phyloP scores from a whole-genome alignment of 768 basidiomycete species.

The Tulasnella sp. region DNA sequence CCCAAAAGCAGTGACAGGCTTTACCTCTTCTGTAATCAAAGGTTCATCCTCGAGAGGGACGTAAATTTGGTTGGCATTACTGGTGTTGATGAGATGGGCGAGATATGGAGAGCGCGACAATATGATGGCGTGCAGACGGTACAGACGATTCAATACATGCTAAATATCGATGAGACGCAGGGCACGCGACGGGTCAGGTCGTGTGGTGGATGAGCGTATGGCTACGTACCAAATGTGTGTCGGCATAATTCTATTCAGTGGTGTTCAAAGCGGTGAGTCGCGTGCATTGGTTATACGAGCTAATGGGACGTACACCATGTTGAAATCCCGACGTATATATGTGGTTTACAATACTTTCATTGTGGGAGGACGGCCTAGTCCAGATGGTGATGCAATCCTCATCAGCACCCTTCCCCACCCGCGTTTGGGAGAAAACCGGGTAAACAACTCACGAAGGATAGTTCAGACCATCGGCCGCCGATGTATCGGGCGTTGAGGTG shows the following conservation, averaged over 20 bases:
- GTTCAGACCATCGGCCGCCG: slow-evolving; percentile 4
- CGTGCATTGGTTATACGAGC: slow-evolving; percentile 16
- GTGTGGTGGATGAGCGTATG: background rate
- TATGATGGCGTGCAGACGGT: slow-evolving; percentile 73
- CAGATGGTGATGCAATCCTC: slow-evolving; percentile 16
- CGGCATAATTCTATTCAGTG: slow-evolving; percentile 56
- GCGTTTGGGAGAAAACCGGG: background rate
- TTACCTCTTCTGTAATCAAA: slow-evolving; percentile 73
- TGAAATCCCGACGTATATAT: slow-evolving; percentile 71
- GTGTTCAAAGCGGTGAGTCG: slow-evolving; percentile 1
- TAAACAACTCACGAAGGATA: background rate
- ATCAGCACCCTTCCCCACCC: background rate
- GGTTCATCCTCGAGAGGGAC: slow-evolving; percentile 67
- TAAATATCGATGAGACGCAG: background rate
- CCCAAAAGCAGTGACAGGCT: slow-evolving; percentile 20
- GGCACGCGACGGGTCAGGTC: background rate
- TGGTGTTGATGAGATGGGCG: slow-evolving; percentile 76
- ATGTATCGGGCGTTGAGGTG: slow-evolving; percentile 34
- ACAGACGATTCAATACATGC: slow-evolving; percentile 25
- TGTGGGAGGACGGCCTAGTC: slow-evolving; percentile 38
- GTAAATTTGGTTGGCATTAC: slow-evolving; percentile 50
- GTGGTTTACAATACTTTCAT: slow-evolving; percentile 66
- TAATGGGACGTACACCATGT: slow-evolving; percentile 49
- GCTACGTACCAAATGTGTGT: slow-evolving; percentile 52
- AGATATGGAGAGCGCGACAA: slow-evolving; percentile 79